Evolutionary conservation across 1,139 yeast genomes (phyloP), one percentile per base, ranked within the genome.

Genomic region (Debaryomyces psychrophilus): DNA sequence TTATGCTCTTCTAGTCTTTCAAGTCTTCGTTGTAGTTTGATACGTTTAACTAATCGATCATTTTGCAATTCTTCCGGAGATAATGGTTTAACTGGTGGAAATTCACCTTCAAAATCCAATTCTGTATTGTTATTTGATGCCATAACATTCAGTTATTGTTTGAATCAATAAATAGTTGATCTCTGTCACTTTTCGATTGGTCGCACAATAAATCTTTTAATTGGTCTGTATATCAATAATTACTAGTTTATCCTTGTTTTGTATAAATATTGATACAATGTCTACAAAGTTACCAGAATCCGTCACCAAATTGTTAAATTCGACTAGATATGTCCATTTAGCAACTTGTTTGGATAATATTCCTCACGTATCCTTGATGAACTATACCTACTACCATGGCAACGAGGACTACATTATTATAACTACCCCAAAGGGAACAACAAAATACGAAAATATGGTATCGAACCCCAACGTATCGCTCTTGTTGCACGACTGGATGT

Each of bases 291-390:
- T 84, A 23, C 90, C 92, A 9, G 76, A 73, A 4, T 71, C 79
- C n/a, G 85, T 85, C 11, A 63, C 75, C 36, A 68, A 69, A 8
- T 66, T 85, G 31, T 69, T 86, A 36, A 73, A 80, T 48, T 73
- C 79, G 8, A 83, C 87, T 14, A 76, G 85, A 50, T 85, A 83
- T 63, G 80, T 90, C 37, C 97, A 90, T 64, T 73, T 90, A 44
- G 97, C 92, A 7, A 90, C 97, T 1, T 80, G 87, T 48, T 68
- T 76, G 42, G 69, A 83, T 44, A 77, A 84, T 48, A 60, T 78
- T 28, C 97, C 97, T 6, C 95, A 90, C 55, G 95, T 90, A 2
- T 80, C 93, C 9, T 76, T 90, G 55, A 90, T 90, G 97, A 90
- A 89, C 65, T 90, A 87, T 62, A 83, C 93, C 4, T 88, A 82